Evolutionary conservation across 2,329 filamentous ascomycete species (phyloP).

Genomic region (Nothophaeocryptopus gaeumannii): DNA sequence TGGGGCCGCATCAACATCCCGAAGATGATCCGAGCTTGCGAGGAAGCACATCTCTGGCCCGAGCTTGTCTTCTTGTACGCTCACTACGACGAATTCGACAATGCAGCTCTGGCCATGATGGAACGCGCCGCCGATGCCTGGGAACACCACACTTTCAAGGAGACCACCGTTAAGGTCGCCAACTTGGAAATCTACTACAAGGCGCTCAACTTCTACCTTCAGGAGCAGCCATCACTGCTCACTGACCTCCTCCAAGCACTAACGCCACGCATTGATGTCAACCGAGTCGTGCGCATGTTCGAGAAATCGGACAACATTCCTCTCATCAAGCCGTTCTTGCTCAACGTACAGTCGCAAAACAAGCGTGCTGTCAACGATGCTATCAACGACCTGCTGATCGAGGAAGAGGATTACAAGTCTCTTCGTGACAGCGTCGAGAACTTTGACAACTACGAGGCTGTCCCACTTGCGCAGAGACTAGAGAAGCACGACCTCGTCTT

Average conservation of each 20-base stretch:
- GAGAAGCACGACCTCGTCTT: slow-evolving; percentile 98
- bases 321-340: slow-evolving; percentile 95
- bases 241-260: slow-evolving; percentile 93
- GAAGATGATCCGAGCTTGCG: slow-evolving; percentile 89
- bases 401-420: slow-evolving; percentile 99
- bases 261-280: slow-evolving; percentile 93
- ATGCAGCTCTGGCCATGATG: slow-evolving; percentile 95
- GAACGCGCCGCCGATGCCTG: slow-evolving; percentile 95
- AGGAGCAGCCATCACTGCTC: slow-evolving; percentile 90
- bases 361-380: slow-evolving; percentile 98
- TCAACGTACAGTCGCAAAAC: slow-evolving; percentile 95
- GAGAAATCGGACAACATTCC: slow-evolving; percentile 97
- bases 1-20: slow-evolving; percentile 98
- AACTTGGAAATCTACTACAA: slow-evolving; percentile 99
- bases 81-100: slow-evolving; percentile 98
- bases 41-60: slow-evolving; percentile 94
- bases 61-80: slow-evolving; percentile 97
- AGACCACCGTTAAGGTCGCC: slow-evolving; percentile 94
- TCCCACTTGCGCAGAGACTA: slow-evolving; percentile 83
- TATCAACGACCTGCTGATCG: slow-evolving; percentile 95
- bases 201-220: slow-evolving; percentile 92
- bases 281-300: slow-evolving; percentile 99
- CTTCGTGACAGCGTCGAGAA: slow-evolving; percentile 96
- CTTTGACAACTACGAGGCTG: slow-evolving; percentile 98
- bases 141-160: slow-evolving; percentile 99